Evolutionary conservation across 495 filamentous ascomycete species (phyloP), one percentile per base, ranked within the genome.

Genomic region (Xylona heveae): DNA sequence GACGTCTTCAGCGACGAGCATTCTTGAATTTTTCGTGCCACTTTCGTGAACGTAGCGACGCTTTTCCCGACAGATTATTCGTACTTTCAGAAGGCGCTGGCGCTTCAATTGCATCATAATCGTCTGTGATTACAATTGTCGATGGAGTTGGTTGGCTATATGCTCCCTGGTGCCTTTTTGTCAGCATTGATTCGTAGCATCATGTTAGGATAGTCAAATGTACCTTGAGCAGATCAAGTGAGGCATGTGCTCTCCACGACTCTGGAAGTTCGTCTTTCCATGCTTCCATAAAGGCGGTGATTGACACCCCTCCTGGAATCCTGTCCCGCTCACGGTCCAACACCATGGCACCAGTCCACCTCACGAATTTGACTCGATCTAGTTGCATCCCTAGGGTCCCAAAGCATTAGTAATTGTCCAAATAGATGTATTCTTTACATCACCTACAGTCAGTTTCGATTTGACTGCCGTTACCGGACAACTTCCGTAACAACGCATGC

Each of bases 301-400:
- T 10, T 2, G 18, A 2, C 3, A 21, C 16, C n/a, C 15, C 30
- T 19, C 7, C 9, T 6, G 19, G 12, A 24, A 12, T 3, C 20
- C 22, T n/a, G n/a, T n/a, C 13, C 5, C 30, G 16, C 14, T 48
- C 54, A 18, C 55, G 53, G 38, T 64, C 59, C 4, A 74, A 52
- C 37, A 64, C 51, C 3, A 52, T 58, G 36, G 50, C 52, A 3
- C 70, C 69, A 9, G 67, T 50, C 56, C 62, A 71, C 3, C 30
- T 41, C 2, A 60, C 46, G 30, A 55, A 60, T 17, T 46, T 53
- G 5, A 35, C 32, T 30, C 53, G 57, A 34, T 67, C 55, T 35
- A 71, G 48, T 28, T 45, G 59, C 7, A 57, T 48, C 55, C 57
- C 61, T 62, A 35, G 5, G 28, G 36, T 31, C 31, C 1, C 17